Conservation (phyloP, 441 rosid genomes). For the Biscutella auriculata region DNA sequence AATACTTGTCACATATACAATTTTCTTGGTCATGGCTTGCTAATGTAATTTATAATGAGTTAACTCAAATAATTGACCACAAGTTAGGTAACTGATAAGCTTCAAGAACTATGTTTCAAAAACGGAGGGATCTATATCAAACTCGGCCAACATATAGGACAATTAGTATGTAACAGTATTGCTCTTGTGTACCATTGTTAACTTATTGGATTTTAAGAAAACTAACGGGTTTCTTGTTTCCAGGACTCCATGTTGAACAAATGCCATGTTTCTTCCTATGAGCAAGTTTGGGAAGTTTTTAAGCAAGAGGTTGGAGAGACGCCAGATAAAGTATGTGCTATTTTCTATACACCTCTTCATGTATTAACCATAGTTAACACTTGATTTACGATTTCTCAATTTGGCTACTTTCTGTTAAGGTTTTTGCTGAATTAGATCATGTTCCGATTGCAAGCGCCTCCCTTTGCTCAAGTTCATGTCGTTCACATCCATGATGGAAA, state of each 20-base stretch:
- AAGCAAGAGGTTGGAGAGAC: slow-evolving; percentile 77
- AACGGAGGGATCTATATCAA: slow-evolving; percentile 93
- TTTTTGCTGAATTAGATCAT: slow-evolving; percentile 72
- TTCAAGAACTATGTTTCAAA: slow-evolving; percentile 77
- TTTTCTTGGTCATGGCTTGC: too few species aligned
- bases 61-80: too few species aligned
- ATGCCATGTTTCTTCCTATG: slow-evolving; percentile 87
- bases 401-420: slow-evolving; percentile 22
- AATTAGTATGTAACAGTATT: slow-evolving; percentile 42
- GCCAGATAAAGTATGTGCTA: slow-evolving; percentile 59
- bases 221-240: background rate
- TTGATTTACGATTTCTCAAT: background rate
- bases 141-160: slow-evolving; percentile 88
- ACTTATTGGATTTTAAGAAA: too few species aligned
- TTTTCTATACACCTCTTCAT: background rate
- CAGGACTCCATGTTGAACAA: slow-evolving; percentile 94
- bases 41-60: too few species aligned
- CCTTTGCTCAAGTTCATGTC: slow-evolving; percentile 97
- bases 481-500: slow-evolving; percentile 56
- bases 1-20: too few species aligned
- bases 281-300: slow-evolving; percentile 84
- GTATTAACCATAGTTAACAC: background rate
- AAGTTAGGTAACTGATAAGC: too few species aligned
- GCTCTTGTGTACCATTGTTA: background rate
- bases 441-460: slow-evolving; percentile 95